Conservation (phyloP, 352 stramenopile genomes). For the Globisporangium sylvaticum region DNA sequence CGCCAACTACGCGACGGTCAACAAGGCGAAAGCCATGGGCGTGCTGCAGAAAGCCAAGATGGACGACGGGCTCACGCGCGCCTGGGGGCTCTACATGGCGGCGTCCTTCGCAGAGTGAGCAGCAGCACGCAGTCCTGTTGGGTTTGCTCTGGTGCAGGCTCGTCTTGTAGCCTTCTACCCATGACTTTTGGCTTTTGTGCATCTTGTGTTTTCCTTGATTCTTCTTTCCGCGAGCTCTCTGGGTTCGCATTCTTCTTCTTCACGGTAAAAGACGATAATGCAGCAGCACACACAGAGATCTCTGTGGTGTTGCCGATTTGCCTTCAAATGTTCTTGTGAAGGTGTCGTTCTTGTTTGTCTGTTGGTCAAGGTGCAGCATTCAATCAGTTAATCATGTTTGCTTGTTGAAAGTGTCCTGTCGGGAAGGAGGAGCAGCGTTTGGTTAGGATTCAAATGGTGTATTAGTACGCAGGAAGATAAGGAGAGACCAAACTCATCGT, state of each 20-base stretch:
- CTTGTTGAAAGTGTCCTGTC: too few relatives aligned
- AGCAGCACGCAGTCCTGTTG: background rate
- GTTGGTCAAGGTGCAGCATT: too few relatives aligned
- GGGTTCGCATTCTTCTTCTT: background rate
- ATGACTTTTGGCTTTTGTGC: background rate
- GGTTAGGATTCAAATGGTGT: too few relatives aligned
- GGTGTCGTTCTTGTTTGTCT: background rate
- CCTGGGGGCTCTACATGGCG: background rate
- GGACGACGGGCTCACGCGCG: too few relatives aligned
- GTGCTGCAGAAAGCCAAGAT: conserved; percentile 51
- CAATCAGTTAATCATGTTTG: too few relatives aligned
- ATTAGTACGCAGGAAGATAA: too few relatives aligned
- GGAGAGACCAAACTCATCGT: too few relatives aligned
- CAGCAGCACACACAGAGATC: too few relatives aligned
- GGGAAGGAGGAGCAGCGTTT: too few relatives aligned
- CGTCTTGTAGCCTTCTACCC: background rate
- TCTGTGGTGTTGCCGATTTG: too few relatives aligned
- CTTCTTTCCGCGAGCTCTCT: background rate
- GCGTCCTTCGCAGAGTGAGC: background rate
- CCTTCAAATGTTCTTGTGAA: background rate
- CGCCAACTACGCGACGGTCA: conserved; percentile 64
- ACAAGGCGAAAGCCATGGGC: conserved; percentile 36
- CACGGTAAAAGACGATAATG: background rate
- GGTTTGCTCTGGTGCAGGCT: too few relatives aligned
- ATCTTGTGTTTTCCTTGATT: background rate